Conservation (phyloP, 768 basidiomycete species). For the Phylloporus scabripes region DNA sequence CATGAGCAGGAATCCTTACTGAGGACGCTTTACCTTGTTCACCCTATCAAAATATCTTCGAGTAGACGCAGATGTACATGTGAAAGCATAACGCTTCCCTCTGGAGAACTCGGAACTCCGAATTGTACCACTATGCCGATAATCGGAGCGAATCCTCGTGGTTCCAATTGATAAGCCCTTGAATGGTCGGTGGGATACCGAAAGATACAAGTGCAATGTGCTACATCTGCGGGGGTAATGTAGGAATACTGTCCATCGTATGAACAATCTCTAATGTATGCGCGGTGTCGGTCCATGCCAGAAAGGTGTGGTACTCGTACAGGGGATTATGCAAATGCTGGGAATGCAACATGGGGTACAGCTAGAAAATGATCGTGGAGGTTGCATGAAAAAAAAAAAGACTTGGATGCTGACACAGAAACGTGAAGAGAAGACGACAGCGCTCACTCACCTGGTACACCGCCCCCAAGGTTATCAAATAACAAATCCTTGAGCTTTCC, state of each 20-base stretch:
- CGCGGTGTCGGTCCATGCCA: slow-evolving; percentile 21
- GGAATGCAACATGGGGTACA: slow-evolving; percentile 19
- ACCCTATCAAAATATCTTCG: slow-evolving; percentile 9
- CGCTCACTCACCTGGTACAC: slow-evolving; percentile 19
- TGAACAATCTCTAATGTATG: slow-evolving; percentile 20
- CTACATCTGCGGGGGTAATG: slow-evolving; percentile 20
- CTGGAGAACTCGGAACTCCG: slow-evolving; percentile 3
- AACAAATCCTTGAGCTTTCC: slow-evolving; percentile 27
- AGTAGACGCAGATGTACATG: slow-evolving; percentile 17
- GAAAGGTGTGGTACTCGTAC: slow-evolving; percentile 16
- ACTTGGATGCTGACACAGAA: slow-evolving; percentile 4
- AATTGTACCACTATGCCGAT: slow-evolving; percentile 14
- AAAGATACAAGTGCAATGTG: slow-evolving; percentile 16
- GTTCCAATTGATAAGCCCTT: slow-evolving; percentile 3
- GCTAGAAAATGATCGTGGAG: slow-evolving; percentile 4
- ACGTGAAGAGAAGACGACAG: neutral
- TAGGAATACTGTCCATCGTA: slow-evolving; percentile 15
- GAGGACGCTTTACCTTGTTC: slow-evolving; percentile 10
- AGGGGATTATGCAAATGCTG: slow-evolving; percentile 22
- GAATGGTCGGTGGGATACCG: slow-evolving; percentile 4
- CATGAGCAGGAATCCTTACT: slow-evolving; percentile 11
- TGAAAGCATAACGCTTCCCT: slow-evolving; percentile 8
- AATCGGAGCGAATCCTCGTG: neutral
- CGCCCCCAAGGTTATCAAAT: slow-evolving; percentile 21
- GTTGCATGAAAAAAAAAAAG: neutral